A percentile compares a stretch with the other conserved stretches of the same genome.
These are phyloP conservation scores for Tephrocybe sp. DNA, from an alignment of 768 basidiomycete genomes.

Conservation along the genomic window DNA sequence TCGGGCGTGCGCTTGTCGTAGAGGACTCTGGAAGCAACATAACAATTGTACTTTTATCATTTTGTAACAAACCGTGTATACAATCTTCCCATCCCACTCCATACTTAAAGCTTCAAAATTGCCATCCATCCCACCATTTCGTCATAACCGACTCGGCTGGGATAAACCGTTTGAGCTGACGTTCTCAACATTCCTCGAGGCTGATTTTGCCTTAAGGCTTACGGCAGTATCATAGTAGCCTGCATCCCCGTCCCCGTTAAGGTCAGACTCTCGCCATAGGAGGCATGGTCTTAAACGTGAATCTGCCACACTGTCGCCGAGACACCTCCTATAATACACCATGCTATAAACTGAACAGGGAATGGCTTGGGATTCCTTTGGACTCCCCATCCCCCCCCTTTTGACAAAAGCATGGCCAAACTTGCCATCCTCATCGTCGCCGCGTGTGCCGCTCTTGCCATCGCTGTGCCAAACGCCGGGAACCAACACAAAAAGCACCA, in stretches of 20 bases:
- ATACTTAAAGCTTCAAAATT: too few species aligned
- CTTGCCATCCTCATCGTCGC: background rate
- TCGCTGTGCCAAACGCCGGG: background rate
- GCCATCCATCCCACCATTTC: too few species aligned
- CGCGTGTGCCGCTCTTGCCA: background rate
- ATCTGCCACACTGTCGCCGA: background rate
- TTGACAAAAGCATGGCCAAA: background rate
- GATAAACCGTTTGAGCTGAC: too few species aligned
- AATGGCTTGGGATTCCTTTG: background rate
- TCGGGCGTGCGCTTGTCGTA: background rate
- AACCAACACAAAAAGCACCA: background rate
- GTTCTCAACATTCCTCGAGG: too few species aligned
- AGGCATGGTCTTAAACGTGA: too few species aligned
- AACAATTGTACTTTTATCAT: constrained; percentile 3
- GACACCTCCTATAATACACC: background rate
- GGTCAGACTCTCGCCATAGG: too few species aligned
- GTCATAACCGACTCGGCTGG: too few species aligned
- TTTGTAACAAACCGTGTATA: too few species aligned
- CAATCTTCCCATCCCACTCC: too few species aligned
- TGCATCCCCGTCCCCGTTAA: background rate
- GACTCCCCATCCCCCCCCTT: background rate
- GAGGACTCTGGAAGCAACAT: background rate
- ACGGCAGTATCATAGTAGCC: too few species aligned
- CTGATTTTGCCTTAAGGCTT: too few species aligned
- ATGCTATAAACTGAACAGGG: background rate